These are phyloP conservation scores for Pontederia paniculata DNA, from an alignment of 176 grass and related monocot species.

Conservation along the genomic window DNA sequence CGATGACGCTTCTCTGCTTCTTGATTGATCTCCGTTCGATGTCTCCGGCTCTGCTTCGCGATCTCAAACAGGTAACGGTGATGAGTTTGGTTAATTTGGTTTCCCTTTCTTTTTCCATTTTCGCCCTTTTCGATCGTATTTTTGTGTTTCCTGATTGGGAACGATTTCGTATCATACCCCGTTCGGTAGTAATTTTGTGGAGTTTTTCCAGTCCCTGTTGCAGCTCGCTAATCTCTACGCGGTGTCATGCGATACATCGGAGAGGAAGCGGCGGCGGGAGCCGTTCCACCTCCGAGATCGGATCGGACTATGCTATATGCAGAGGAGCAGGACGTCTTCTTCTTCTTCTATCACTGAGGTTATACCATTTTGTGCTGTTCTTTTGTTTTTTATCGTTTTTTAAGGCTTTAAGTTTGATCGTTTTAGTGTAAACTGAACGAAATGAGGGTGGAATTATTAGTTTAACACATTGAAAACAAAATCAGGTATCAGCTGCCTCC, in stretches of 20 bases:
- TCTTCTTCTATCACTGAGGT: slow-evolving; percentile 39
- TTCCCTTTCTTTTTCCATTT: neutral
- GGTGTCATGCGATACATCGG: slow-evolving; percentile 19
- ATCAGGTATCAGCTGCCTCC: no score
- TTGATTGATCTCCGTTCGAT: slow-evolving; percentile 82
- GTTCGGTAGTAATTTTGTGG: slow-evolving; percentile 8
- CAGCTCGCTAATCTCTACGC: slow-evolving; percentile 84
- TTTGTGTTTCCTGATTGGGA: neutral
- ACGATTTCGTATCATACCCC: neutral
- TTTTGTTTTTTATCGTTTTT: no score
- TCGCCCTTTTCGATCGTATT: neutral
- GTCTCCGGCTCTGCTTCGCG: slow-evolving; percentile 39
- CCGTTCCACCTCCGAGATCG: slow-evolving; percentile 40
- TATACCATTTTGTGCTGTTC: neutral
- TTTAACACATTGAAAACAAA: no score
- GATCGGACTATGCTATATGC: slow-evolving; percentile 59
- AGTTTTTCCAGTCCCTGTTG: slow-evolving; percentile 42
- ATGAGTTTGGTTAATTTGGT: neutral
- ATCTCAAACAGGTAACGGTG: slow-evolving; percentile 56
- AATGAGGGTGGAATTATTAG: no score
- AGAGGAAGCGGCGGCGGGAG: slow-evolving; percentile 3
- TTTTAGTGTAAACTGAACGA: no score
- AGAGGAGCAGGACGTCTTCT: slow-evolving; percentile 21
- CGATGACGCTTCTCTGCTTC: slow-evolving; percentile 90
- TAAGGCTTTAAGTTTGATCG: no score